These are phyloP conservation scores for Dillenia suffruticosa DNA, from an alignment of 164 flowering plant species.

Conservation along the genomic window DNA sequence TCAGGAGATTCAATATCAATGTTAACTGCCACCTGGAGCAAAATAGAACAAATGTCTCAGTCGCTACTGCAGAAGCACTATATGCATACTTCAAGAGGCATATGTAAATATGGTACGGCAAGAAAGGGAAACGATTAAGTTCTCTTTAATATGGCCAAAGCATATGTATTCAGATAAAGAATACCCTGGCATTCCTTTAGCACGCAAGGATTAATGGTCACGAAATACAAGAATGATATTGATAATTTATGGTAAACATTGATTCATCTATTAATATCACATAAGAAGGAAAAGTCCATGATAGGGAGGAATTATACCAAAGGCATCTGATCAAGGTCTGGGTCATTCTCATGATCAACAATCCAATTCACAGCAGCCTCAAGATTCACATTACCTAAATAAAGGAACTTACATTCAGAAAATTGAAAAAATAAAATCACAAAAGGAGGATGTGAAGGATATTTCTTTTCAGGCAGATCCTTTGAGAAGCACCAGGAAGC, in stretches of 20 bases:
- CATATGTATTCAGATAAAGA: no score
- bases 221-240: not conserved
- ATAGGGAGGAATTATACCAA: slow-evolving; percentile 21
- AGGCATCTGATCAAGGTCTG: slow-evolving; percentile 39
- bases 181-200: no score
- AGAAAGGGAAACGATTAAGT: not conserved
- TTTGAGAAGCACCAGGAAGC: no score
- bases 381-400: slow-evolving; percentile 40
- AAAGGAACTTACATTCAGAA: slow-evolving; percentile 1
- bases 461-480: no score
- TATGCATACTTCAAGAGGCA: not conserved
- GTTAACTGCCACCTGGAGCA: slow-evolving; percentile 27
- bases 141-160: no score
- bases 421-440: not conserved
- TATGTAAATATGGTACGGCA: slow-evolving; percentile 8
- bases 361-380: slow-evolving; percentile 60
- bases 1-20: slow-evolving; percentile 29
- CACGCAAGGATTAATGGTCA: no score
- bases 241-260: not conserved
- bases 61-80: no score
- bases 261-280: not conserved
- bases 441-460: not conserved
- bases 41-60: no score
- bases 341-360: slow-evolving; percentile 46
- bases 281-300: not conserved